Evolutionary conservation across 2,329 filamentous ascomycete genomes (phyloP).

Genomic region (Colletotrichum tropicicola): DNA sequence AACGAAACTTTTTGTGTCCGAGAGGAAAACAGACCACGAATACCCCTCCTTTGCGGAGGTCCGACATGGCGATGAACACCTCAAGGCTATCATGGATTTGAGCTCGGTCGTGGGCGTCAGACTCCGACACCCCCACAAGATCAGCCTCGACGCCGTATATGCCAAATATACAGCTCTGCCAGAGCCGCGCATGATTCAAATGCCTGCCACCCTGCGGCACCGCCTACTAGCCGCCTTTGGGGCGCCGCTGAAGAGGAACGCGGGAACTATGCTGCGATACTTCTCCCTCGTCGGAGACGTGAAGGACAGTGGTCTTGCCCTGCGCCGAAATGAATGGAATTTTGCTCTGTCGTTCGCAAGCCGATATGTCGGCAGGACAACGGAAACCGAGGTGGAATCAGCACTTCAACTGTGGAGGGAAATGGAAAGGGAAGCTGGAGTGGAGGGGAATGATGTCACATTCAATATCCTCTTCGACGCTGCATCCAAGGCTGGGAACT

Average conservation of each 20-base stretch:
- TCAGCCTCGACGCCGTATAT: slow-evolving; percentile 56
- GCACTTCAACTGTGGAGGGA: slow-evolving; percentile 85
- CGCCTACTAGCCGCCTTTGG: slow-evolving; percentile 75
- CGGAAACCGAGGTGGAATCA: slow-evolving; percentile 69
- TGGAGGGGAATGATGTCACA: slow-evolving; percentile 78
- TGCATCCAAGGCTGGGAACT: slow-evolving; percentile 87
- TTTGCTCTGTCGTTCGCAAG: slow-evolving; percentile 82
- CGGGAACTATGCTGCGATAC: slow-evolving; percentile 79
- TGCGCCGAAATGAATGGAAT: slow-evolving; percentile 81
- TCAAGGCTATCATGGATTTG: slow-evolving; percentile 50
- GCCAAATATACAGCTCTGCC: slow-evolving; percentile 59
- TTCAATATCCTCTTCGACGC: slow-evolving; percentile 94
- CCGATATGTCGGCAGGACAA: slow-evolving; percentile 70
- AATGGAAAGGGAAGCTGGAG: slow-evolving; percentile 80
- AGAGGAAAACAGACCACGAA: slow-evolving; percentile 56
- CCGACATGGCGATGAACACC: slow-evolving; percentile 43
- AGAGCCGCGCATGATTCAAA: slow-evolving; percentile 59
- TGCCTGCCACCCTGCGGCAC: slow-evolving; percentile 64
- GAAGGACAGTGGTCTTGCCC: slow-evolving; percentile 74
- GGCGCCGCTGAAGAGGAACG: slow-evolving; percentile 63
- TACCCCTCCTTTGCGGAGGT: slow-evolving; percentile 55
- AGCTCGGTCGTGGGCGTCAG: slow-evolving; percentile 49
- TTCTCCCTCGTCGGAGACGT: slow-evolving; percentile 87
- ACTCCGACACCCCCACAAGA: slow-evolving; percentile 50
- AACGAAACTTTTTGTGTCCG: slow-evolving; percentile 58